Percentiles rank a stretch among this genome's conserved stretches.
These are phyloP conservation scores for Paraconiothyrium brasiliense DNA, from an alignment of 2,329 filamentous ascomycete species.

Conservation along the genomic window DNA sequence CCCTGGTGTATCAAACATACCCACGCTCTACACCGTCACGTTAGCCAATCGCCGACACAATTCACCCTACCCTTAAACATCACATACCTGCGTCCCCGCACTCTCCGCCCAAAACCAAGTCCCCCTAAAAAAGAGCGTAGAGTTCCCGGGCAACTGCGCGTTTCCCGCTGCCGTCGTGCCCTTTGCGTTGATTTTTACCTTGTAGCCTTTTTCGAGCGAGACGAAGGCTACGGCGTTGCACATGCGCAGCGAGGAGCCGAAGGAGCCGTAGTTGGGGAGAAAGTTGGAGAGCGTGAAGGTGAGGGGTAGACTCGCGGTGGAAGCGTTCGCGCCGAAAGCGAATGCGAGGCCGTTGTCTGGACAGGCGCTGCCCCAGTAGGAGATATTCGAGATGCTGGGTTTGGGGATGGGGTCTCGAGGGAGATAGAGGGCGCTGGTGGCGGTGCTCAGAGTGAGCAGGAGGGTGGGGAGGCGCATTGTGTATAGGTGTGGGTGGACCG, in stretches of 20 bases:
- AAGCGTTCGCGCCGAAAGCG: constrained; percentile 15
- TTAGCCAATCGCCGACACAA: neutral
- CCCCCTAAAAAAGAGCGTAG: constrained; percentile 21
- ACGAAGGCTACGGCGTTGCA: constrained; percentile 21
- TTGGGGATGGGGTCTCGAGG: constrained; percentile 8
- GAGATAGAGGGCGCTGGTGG: constrained; percentile 10
- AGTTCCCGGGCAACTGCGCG: constrained; percentile 16
- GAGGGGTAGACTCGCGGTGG: constrained; percentile 13
- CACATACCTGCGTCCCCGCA: constrained; percentile 21
- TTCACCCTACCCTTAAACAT: neutral
- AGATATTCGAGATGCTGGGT: constrained; percentile 17
- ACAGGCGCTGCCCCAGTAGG: constrained; percentile 26
- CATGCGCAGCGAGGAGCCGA: constrained; percentile 26
- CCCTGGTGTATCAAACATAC: constrained; percentile 24
- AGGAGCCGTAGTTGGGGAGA: constrained; percentile 20
- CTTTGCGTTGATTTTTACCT: constrained; percentile 18
- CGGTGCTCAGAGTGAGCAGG: constrained; percentile 12
- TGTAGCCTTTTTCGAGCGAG: constrained; percentile 18
- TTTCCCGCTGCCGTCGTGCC: constrained; percentile 23
- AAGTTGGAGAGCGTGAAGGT: constrained; percentile 26
- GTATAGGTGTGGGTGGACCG: neutral
- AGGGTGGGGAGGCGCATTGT: constrained; percentile 16
- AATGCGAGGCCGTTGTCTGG: constrained; percentile 21
- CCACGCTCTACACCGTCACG: constrained; percentile 21
- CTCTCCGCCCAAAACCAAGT: constrained; percentile 19